Evolutionary conservation across 345 rosid genomes (phyloP).

Genomic region (Boechera retrofracta): DNA sequence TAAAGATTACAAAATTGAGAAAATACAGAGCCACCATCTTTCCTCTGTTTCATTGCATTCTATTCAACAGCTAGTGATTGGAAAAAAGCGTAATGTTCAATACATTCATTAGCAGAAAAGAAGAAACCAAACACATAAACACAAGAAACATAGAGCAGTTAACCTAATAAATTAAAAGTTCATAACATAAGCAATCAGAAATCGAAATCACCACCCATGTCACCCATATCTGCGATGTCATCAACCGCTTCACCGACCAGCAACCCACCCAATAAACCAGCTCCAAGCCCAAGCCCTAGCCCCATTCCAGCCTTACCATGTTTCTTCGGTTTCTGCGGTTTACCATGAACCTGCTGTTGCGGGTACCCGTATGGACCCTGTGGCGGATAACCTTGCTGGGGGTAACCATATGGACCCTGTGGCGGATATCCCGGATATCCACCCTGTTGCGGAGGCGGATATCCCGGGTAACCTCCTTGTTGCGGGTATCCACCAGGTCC

Average conservation of each 20-base stretch:
- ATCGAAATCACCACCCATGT: conserved; percentile 49
- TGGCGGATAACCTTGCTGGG: conserved; percentile 41
- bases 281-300: conserved; percentile 49
- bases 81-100: not conserved
- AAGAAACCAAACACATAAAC: conserved; percentile 23
- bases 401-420: conserved; percentile 44
- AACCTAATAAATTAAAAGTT: conserved; percentile 25
- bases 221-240: conserved; percentile 41
- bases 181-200: conserved; percentile 33
- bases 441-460: conserved; percentile 36
- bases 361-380: conserved; percentile 46
- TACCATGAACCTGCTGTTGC: conserved; percentile 36
- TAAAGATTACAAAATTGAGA: not conserved
- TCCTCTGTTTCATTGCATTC: conserved; percentile 1
- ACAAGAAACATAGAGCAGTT: not conserved
- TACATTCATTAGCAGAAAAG: conserved; percentile 8
- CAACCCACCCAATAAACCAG: conserved; percentile 49
- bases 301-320: conserved; percentile 43
- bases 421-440: conserved; percentile 43
- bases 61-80: not conserved
- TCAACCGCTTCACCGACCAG: conserved; percentile 43
- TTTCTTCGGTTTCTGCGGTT: conserved; percentile 48
- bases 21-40: not conserved
- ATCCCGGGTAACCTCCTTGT: conserved; percentile 35
- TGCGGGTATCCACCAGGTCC: conserved; percentile 37